Percentiles rank a stretch among this genome's conserved stretches.
These are phyloP conservation scores for Chenopodium suecicum DNA, from an alignment of 148 eudicot species.

Conservation along the genomic window DNA sequence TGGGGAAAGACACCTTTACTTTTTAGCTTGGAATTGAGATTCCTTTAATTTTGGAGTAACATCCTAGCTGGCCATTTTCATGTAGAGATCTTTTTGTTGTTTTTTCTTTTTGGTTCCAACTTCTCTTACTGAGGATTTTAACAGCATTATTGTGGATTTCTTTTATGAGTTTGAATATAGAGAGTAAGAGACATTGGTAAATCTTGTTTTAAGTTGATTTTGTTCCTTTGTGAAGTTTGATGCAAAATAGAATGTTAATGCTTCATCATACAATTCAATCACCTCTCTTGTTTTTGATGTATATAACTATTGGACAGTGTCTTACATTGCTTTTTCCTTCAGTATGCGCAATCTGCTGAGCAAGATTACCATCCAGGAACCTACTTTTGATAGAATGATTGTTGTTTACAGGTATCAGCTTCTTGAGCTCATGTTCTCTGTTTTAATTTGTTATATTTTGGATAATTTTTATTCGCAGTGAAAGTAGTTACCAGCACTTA, in stretches of 20 bases:
- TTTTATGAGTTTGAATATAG: background rate
- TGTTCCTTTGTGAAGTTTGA: background rate
- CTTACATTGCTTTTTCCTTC: conserved; percentile 21
- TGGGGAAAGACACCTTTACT: too few species aligned
- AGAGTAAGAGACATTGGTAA: background rate
- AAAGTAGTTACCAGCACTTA: background rate
- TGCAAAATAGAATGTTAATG: conserved; percentile 1
- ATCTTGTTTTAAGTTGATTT: background rate
- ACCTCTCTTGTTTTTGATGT: background rate
- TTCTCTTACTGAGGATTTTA: background rate
- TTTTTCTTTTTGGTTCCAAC: too few species aligned
- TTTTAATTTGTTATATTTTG: background rate
- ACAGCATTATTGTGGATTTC: background rate
- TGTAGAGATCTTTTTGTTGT: too few species aligned
- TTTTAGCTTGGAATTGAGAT: too few species aligned
- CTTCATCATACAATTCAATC: background rate
- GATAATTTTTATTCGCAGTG: background rate
- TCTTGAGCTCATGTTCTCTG: conserved; percentile 3
- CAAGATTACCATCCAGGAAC: conserved; percentile 89
- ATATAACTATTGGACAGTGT: conserved; percentile 1
- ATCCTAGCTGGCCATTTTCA: too few species aligned
- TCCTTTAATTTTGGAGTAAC: too few species aligned
- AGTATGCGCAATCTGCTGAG: conserved; percentile 65
- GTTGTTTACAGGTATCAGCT: conserved; percentile 82
- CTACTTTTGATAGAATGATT: conserved; percentile 95